Conservation (phyloP, 2,329 filamentous ascomycete genomes). For the Epicoccum sorghinum region DNA sequence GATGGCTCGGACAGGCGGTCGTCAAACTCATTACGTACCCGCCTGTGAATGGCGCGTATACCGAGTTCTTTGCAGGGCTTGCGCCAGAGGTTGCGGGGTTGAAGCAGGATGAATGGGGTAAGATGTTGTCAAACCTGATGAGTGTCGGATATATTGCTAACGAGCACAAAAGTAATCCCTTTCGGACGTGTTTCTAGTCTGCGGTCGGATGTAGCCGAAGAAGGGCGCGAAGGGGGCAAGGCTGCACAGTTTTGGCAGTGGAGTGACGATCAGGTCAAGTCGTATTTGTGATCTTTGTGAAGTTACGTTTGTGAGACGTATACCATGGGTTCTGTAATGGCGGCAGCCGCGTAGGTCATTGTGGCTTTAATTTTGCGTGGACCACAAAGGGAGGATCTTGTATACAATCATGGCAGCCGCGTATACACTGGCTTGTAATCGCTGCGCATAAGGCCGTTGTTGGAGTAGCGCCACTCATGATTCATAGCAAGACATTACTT, state of each 20-base stretch:
- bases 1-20: not conserved
- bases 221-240: conserved; percentile 30
- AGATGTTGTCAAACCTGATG: not conserved
- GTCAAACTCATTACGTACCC: conserved; percentile 15
- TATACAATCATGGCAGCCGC: no score
- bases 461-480: no score
- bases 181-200: conserved; percentile 50
- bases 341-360: no score
- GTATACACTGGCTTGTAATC: no score
- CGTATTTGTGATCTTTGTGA: conserved; percentile 16
- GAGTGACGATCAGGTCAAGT: conserved; percentile 47
- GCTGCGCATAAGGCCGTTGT: no score
- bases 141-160: not conserved
- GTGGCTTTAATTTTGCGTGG: no score
- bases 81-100: conserved; percentile 20
- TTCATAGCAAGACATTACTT: no score
- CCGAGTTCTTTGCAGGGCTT: conserved; percentile 32
- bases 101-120: conserved; percentile 41
- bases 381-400: no score
- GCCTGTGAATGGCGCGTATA: conserved; percentile 31
- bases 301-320: not conserved
- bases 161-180: conserved; percentile 48
- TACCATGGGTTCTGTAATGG: not conserved
- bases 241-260: conserved; percentile 54
- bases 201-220: conserved; percentile 35